A percentile compares a stretch with the other conserved stretches of the same genome.
These are phyloP conservation scores for Aspergillus cristatus DNA, from an alignment of 495 filamentous ascomycete genomes.

Conservation along the genomic window DNA sequence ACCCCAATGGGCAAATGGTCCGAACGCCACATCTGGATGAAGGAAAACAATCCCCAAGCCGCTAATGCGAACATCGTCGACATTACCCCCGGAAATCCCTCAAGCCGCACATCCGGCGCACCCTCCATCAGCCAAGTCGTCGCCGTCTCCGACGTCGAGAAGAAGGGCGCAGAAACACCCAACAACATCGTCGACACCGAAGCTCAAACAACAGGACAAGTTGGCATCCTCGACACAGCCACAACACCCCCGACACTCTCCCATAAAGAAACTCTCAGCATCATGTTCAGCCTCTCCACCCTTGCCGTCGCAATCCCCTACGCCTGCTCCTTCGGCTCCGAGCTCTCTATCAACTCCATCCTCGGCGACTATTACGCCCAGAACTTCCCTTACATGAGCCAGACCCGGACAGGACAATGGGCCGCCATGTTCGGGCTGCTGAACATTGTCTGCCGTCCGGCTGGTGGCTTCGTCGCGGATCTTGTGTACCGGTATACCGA, in stretches of 20 bases:
- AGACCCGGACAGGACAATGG: conserved; percentile 66
- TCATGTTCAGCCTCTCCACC: conserved; percentile 58
- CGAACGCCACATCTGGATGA: conserved; percentile 49
- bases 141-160: conserved; percentile 28
- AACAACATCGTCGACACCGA: conserved; percentile 34
- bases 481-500: conserved; percentile 55
- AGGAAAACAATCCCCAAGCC: conserved; percentile 12
- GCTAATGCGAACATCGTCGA: conserved; percentile 50
- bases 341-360: conserved; percentile 78
- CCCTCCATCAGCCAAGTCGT: conserved; percentile 34
- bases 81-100: conserved; percentile 30
- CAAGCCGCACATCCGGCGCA: conserved; percentile 20
- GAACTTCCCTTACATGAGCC: conserved; percentile 65
- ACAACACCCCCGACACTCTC: conserved; percentile 49
- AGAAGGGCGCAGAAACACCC: conserved; percentile 26
- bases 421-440: conserved; percentile 88
- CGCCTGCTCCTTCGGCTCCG: conserved; percentile 76
- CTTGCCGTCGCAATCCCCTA: conserved; percentile 62
- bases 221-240: conserved; percentile 47
- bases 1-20: conserved; percentile 79
- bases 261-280: conserved; percentile 45
- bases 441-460: conserved; percentile 66
- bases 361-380: conserved; percentile 70
- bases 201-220: conserved; percentile 41
- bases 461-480: conserved; percentile 67